Base-by-base conservation (phyloP, 2,329 filamentous ascomycete species). In the Penicillium vulpinum region DNA sequence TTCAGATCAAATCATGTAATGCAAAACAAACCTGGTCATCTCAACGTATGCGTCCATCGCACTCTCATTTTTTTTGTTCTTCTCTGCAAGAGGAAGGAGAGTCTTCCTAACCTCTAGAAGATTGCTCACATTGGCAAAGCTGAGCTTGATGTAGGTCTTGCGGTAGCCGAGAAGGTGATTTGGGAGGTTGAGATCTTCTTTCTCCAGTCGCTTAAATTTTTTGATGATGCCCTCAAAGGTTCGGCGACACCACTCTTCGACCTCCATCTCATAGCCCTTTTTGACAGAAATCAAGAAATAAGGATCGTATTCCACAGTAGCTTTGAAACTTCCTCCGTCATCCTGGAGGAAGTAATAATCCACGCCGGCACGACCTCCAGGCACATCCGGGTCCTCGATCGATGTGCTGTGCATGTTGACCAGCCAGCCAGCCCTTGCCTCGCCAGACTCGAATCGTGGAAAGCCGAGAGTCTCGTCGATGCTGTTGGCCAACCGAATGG, bases 21-120 rank as follows among this genome's bases (percentile, higher is more conserved):
- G 22, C 9, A 18, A 40, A 29, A 61, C 65, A 46, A 59, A 93
- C 90, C 88, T 89, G 60, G 91, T 91, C 70, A 97, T 92, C 80
- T 99, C 94, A 40, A 92, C 92, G 80, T 99, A 99, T 63, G 93
- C 92, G 80, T 99, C 94, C 89, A 97, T 96, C 50, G 92, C 91
- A 79, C 91, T 92, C 82, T 96, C 88, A 66, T 91, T 93, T 78
- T 94, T 96, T 80, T 90, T 96, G 73, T 99, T 99, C 78, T 91
- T 95, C 77, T 97, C 92, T 15, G 93, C 94, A 71, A 99, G 85
- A 0, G 94, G 94, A 80, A 91, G 87, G 44, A 99, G 86, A 47
- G 89, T 87, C 68, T 86, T 90, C 63, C 92, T 84, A 44, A 92
- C 92, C n/a, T 88, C 85, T 74, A 99, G 78, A 61, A 99, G 76